Conservation (phyloP, 2,329 filamentous ascomycete genomes). For the Fusarium nisikadoi region DNA sequence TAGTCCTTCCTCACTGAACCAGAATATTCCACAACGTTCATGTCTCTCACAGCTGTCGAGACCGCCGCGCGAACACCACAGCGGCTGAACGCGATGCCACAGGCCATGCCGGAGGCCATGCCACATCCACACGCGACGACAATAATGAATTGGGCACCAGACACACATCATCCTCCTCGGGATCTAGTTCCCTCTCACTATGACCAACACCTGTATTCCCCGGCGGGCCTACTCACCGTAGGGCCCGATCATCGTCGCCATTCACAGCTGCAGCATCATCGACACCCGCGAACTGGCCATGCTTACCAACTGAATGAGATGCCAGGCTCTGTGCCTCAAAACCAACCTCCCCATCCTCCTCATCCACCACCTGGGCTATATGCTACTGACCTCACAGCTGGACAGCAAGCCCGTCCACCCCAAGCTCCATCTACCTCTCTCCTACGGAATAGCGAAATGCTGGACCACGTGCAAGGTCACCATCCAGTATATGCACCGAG, state of each 20-base stretch:
- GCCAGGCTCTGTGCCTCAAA: conserved; percentile 24
- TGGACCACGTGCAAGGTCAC: conserved; percentile 20
- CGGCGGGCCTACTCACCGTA: conserved; percentile 38
- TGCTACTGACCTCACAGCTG: neutral
- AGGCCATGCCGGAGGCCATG: conserved; percentile 44
- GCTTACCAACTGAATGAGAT: conserved; percentile 27
- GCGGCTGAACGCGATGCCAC: conserved; percentile 35
- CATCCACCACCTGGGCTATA: conserved; percentile 15
- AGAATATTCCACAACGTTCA: conserved; percentile 25
- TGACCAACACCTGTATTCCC: conserved; percentile 42
- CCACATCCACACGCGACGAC: conserved; percentile 36
- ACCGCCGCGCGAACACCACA: conserved; percentile 27
- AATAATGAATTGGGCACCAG: conserved; percentile 31
- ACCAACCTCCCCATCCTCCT: conserved; percentile 31
- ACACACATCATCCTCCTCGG: conserved; percentile 30
- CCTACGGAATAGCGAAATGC: neutral
- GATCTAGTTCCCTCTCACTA: conserved; percentile 43
- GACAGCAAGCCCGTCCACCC: conserved; percentile 20
- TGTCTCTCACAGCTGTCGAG: conserved; percentile 37
- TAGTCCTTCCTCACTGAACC: conserved; percentile 11
- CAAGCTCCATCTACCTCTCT: conserved; percentile 8
- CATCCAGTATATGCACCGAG: conserved; percentile 8
- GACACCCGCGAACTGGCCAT: conserved; percentile 12
- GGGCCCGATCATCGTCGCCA: conserved; percentile 21
- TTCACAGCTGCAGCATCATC: conserved; percentile 22